Evolutionary conservation across 1,284 basidiomycete genomes (phyloP).

Genomic region (Ustilago curta): DNA sequence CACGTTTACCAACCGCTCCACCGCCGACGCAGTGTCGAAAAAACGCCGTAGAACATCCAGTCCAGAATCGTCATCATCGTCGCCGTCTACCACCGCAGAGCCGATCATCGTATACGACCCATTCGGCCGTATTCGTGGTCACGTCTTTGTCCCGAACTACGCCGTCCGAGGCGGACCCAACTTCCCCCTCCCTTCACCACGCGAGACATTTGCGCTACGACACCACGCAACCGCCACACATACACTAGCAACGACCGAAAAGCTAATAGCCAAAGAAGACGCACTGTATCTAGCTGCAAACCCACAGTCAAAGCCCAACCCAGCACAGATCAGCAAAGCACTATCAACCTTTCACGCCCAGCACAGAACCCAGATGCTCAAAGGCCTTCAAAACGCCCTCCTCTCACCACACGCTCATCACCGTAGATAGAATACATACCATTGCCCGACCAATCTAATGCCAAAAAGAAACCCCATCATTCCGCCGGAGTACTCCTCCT

Average conservation of each 20-base stretch:
- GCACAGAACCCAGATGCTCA: no score
- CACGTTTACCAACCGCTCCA: slow-evolving; percentile 7
- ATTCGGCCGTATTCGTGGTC: slow-evolving; percentile 30
- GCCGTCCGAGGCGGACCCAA: slow-evolving; percentile 11
- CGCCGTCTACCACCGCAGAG: neutral
- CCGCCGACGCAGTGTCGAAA: neutral
- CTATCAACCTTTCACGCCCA: no score
- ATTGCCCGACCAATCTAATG: no score
- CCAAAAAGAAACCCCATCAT: neutral
- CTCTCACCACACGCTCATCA: no score
- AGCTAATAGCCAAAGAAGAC: slow-evolving; percentile 1
- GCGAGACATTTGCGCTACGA: slow-evolving; percentile 22
- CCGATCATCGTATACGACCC: slow-evolving; percentile 32
- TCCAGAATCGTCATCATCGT: neutral
- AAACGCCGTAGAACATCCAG: slow-evolving; percentile 15
- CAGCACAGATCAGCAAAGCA: no score
- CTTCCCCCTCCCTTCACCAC: slow-evolving; percentile 23
- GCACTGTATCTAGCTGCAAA: neutral
- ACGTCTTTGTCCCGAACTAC: slow-evolving; percentile 16
- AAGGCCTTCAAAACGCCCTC: no score
- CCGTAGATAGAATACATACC: no score
- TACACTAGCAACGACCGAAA: neutral
- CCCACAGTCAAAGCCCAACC: no score
- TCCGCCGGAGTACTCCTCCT: slow-evolving; percentile 14
- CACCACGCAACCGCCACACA: neutral